Evolutionary conservation across 2,329 filamentous ascomycete genomes (phyloP).

Genomic region (Fusarium sp.): DNA sequence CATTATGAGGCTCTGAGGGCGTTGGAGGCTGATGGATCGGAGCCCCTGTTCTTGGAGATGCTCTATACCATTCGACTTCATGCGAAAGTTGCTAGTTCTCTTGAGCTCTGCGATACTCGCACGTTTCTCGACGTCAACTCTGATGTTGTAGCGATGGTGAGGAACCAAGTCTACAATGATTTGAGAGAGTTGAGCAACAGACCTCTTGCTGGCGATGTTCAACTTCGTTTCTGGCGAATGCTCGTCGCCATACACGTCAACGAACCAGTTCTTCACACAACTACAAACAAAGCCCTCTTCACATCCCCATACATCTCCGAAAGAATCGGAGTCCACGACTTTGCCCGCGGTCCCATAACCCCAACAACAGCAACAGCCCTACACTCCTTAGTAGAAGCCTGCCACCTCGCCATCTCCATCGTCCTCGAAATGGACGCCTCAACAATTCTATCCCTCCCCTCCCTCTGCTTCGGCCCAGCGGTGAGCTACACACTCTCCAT

Average conservation of each 20-base stretch:
- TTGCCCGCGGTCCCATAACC: constrained; percentile 3
- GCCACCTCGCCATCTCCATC: constrained; percentile 14
- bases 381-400: constrained; percentile 12
- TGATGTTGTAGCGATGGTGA: neutral
- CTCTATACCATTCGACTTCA: constrained; percentile 8
- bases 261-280: constrained; percentile 15
- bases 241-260: constrained; percentile 7
- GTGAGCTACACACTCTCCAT: constrained; percentile 28
- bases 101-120: constrained; percentile 6
- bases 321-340: constrained; percentile 20
- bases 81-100: neutral
- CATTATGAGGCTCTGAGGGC: constrained; percentile 10
- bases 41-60: constrained; percentile 15
- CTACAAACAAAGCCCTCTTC: constrained; percentile 23
- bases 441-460: constrained; percentile 10
- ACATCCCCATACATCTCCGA: constrained; percentile 13
- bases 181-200: constrained; percentile 6
- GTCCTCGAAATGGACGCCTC: constrained; percentile 9
- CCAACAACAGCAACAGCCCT: constrained; percentile 1
- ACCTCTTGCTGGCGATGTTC: neutral
- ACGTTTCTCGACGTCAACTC: constrained; percentile 1
- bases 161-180: neutral
- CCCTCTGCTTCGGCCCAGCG: constrained; percentile 22
- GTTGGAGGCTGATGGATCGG: neutral
- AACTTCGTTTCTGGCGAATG: constrained; percentile 23